These are phyloP conservation scores for Harringtonia aguacate DNA, from an alignment of 2,329 filamentous ascomycete genomes.

Conservation along the genomic window DNA sequence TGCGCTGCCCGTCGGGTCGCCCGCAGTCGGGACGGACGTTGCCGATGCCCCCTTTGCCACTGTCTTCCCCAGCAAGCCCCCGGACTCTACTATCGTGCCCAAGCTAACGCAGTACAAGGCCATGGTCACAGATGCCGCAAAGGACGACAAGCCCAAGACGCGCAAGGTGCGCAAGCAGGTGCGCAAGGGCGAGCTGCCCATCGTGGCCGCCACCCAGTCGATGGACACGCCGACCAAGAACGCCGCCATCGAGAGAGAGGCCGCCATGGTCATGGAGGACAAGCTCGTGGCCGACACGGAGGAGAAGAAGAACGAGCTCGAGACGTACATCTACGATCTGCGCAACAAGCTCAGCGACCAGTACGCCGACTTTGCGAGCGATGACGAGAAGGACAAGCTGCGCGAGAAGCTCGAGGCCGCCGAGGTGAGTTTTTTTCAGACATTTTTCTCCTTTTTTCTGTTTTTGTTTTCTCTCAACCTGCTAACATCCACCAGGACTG, in stretches of 20 bases:
- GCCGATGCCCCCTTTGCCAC: background rate
- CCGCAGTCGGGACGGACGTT: background rate
- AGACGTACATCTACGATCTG: constrained; percentile 94
- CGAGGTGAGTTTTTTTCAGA: constrained; percentile 72
- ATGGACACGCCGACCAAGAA: constrained; percentile 61
- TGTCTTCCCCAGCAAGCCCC: background rate
- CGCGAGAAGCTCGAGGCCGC: constrained; percentile 70
- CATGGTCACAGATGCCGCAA: constrained; percentile 72
- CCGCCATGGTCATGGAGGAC: constrained; percentile 91
- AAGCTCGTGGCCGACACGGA: constrained; percentile 97
- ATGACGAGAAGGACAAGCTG: constrained; percentile 45
- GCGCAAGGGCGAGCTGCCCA: constrained; percentile 88
- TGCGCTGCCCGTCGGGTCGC: too few relatives aligned
- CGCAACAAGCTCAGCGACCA: constrained; percentile 90
- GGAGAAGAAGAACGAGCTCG: constrained; percentile 99
- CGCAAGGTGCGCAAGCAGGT: constrained; percentile 99
- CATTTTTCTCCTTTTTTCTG: constrained; percentile 7
- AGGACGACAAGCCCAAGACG: constrained; percentile 58
- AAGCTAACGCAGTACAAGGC: constrained; percentile 36
- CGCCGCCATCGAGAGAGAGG: constrained; percentile 68
- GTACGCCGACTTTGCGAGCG: constrained; percentile 46
- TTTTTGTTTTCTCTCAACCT: constrained; percentile 5
- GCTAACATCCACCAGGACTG: constrained; percentile 62
- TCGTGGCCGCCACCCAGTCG: constrained; percentile 72
- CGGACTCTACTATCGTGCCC: background rate